Evolutionary conservation across 495 filamentous ascomycete genomes (phyloP), one percentile per base, ranked within the genome.

Genomic region (Penicillium longicatenatum): DNA sequence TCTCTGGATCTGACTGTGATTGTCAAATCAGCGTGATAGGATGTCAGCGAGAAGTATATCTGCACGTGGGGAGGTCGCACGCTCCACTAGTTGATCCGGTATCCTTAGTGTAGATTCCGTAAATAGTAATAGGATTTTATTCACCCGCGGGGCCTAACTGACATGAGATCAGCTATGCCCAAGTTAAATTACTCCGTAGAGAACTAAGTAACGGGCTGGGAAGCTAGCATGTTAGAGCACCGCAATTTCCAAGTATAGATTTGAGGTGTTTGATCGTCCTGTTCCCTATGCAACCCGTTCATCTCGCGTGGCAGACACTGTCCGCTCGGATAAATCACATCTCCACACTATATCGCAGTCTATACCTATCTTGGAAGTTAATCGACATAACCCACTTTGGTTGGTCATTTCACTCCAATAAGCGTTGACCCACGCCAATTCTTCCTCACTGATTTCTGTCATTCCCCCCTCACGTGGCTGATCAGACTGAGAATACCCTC

Each of bases 161-260:
- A n/a, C 17, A 6, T 45, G 42, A 45, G 22, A 45, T 45, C 42
- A 45, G 42, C 41, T 43, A 43, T 43, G 41, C 19, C 19, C 41
- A 43, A 43, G 41, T 19, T 4, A 20, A 43, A 43, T 43, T 35
- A 35, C 37, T 39, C 14, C 14, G 37, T 39, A 7, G 5, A 17
- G 6, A 39, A 17, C 7, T 10, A 9, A 35, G 12, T 35, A 26
- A 5, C 26, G 7, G n/a, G n/a, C n/a, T n/a, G n/a, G 26, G 26
- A 26, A 26, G 26, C 26, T 26, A 26, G 26, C 7, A 26, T 6
- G 26, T 35, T 12, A 35, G 31, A 35, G 31, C 12, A 39, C 5
- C 6, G 16, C 4, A 39, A 7, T 39, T 51, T 52, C 50, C 50
- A 52, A 52, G 35, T 52, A 52, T 52, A 52, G 35, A 41, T 43